Conservation (phyloP, 2,329 filamentous ascomycete species). For the Verticillium zaregamsianum region DNA sequence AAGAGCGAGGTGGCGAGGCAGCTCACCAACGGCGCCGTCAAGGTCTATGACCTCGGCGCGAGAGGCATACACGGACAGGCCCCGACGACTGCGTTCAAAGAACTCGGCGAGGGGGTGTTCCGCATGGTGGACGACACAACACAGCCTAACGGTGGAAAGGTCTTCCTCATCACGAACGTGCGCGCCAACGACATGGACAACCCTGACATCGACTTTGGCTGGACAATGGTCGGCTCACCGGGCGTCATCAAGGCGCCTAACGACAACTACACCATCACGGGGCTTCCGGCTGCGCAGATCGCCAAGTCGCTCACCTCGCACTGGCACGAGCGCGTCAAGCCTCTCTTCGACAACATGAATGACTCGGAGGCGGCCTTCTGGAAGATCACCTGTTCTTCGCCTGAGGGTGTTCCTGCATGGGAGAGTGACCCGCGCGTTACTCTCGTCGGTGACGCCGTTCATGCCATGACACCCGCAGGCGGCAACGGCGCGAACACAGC, state of each 20-base stretch:
- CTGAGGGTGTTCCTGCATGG: slow-evolving; percentile 57
- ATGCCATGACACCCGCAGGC: slow-evolving; percentile 54
- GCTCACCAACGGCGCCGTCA: slow-evolving; percentile 51
- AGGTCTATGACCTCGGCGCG: slow-evolving; percentile 60
- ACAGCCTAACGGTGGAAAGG: slow-evolving; percentile 34
- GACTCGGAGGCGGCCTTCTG: slow-evolving; percentile 57
- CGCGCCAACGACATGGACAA: slow-evolving; percentile 56
- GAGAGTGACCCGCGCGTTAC: slow-evolving; percentile 53
- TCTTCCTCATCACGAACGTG: slow-evolving; percentile 61
- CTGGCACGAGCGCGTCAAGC: slow-evolving; percentile 53
- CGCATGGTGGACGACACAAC: slow-evolving; percentile 41
- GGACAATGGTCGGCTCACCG: slow-evolving; percentile 57
- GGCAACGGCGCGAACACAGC: slow-evolving; percentile 56
- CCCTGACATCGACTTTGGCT: slow-evolving; percentile 53
- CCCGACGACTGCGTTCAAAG: slow-evolving; percentile 56
- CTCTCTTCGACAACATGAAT: slow-evolving; percentile 55
- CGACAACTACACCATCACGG: slow-evolving; percentile 55
- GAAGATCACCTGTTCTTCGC: slow-evolving; percentile 62
- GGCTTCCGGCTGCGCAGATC: slow-evolving; percentile 51
- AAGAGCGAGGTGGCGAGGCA: slow-evolving; percentile 57
- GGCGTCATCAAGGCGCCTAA: slow-evolving; percentile 55
- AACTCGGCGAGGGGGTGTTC: slow-evolving; percentile 60
- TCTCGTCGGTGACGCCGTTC: slow-evolving; percentile 53
- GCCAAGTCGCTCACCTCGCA: slow-evolving; percentile 48
- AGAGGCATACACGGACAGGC: slow-evolving; percentile 64